Evolutionary conservation across 306 rosid genomes (phyloP).

Genomic region (Ceratonia siliqua): DNA sequence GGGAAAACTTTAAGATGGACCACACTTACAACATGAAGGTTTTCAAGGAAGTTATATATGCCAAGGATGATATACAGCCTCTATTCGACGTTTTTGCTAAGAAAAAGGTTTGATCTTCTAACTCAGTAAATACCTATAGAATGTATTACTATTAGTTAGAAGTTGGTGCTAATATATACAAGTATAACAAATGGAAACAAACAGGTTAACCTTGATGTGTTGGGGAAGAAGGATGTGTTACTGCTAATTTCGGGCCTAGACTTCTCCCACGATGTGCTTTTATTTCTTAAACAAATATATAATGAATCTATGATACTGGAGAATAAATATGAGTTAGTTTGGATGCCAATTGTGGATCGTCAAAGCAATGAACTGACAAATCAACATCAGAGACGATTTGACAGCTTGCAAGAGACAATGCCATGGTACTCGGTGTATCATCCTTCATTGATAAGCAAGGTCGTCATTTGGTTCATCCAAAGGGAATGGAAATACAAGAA

Average conservation of each 20-base stretch:
- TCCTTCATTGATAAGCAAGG: conserved; percentile 53
- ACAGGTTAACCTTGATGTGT: conserved; percentile 62
- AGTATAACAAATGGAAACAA: conserved; percentile 29
- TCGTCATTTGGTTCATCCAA: conserved; percentile 47
- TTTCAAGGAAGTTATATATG: conserved; percentile 56
- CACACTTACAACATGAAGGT: conserved; percentile 64
- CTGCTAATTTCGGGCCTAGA: conserved; percentile 61
- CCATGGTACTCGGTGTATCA: conserved; percentile 60
- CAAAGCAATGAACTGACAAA: conserved; percentile 39
- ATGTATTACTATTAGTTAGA: background rate
- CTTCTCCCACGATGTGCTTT: conserved; percentile 54
- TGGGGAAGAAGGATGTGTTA: conserved; percentile 65
- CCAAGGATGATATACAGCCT: conserved; percentile 60
- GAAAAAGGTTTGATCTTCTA: conserved; percentile 53
- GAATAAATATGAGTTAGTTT: conserved; percentile 52
- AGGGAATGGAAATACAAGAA: conserved; percentile 65
- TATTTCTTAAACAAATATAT: conserved; percentile 63
- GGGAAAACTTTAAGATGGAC: conserved; percentile 37
- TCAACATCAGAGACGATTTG: conserved; percentile 41
- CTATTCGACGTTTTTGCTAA: conserved; percentile 56
- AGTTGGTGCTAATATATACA: conserved; percentile 1
- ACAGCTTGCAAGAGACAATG: conserved; percentile 38
- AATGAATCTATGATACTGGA: conserved; percentile 57
- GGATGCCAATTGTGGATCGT: conserved; percentile 59
- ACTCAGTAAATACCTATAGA: background rate